A percentile compares a stretch with the other conserved stretches of the same genome.
Conservation (phyloP, 148 eudicot species). For the Polygonum aviculare region DNA sequence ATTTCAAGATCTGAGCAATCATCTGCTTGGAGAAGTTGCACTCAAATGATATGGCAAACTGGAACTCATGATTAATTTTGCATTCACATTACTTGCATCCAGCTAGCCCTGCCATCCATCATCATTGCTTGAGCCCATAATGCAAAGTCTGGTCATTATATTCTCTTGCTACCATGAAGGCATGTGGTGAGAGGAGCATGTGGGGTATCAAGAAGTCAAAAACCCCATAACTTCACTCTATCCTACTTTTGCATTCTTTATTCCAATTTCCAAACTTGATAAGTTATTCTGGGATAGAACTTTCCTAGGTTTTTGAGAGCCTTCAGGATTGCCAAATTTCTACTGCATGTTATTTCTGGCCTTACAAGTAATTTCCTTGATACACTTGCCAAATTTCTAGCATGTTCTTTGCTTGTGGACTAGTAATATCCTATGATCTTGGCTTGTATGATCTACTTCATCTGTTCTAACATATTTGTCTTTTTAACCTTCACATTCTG, state of each 20-base stretch:
- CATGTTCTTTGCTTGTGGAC: neutral
- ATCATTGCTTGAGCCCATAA: constrained; percentile 8
- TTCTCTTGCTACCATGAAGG: constrained; percentile 5
- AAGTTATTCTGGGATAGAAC: neutral
- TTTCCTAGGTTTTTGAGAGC: neutral
- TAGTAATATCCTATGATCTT: neutral
- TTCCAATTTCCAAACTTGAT: neutral
- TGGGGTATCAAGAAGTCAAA: neutral
- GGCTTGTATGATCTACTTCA: neutral
- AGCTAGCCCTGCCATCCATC: neutral
- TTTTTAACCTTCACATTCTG: too few relatives aligned
- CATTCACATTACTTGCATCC: neutral
- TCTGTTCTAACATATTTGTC: too few relatives aligned
- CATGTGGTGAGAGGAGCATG: constrained; percentile 8
- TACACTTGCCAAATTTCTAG: neutral
- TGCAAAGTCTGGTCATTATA: neutral
- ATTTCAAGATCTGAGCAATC: neutral
- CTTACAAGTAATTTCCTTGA: neutral
- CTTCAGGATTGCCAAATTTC: neutral
- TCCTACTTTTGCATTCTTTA: neutral
- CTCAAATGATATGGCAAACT: neutral
- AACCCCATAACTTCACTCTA: neutral
- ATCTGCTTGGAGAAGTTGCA: neutral
- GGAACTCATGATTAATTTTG: constrained; percentile 1
- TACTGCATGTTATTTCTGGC: neutral